Evolutionary conservation across 768 basidiomycete species (phyloP).

Genomic region (Boletus eberwhitei): DNA sequence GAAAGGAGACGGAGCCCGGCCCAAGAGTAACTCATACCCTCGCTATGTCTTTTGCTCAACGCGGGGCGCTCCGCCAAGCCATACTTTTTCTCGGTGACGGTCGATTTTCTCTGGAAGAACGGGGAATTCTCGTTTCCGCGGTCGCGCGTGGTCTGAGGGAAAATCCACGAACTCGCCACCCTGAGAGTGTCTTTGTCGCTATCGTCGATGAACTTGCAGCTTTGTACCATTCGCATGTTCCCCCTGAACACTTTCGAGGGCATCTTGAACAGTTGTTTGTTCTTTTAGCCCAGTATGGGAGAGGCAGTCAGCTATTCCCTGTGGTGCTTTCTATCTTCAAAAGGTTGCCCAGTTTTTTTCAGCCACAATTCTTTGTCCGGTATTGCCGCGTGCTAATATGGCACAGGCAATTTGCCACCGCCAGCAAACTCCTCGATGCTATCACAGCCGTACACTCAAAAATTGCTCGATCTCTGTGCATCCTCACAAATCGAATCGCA

Average conservation of each 20-base stretch:
- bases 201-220: conserved; percentile 36
- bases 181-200: conserved; percentile 28
- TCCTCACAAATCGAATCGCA: conserved; percentile 2
- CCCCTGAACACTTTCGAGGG: conserved; percentile 40
- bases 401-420: conserved; percentile 37
- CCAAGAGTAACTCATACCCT: conserved; percentile 27
- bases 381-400: conserved; percentile 39
- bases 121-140: conserved; percentile 37
- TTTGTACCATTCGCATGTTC: conserved; percentile 35
- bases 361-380: conserved; percentile 36
- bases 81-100: conserved; percentile 34
- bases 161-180: conserved; percentile 31
- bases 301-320: conserved; percentile 35
- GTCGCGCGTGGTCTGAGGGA: conserved; percentile 39
- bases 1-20: conserved; percentile 23
- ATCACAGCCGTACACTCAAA: conserved; percentile 12
- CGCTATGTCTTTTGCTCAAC: conserved; percentile 26
- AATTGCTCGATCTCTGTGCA: conserved; percentile 9
- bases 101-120: conserved; percentile 29
- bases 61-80: conserved; percentile 27
- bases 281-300: conserved; percentile 37
- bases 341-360: conserved; percentile 38
- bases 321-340: conserved; percentile 40
- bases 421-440: conserved; percentile 31
- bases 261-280: conserved; percentile 44